A percentile compares a stretch with the other conserved stretches of the same genome.
These are phyloP conservation scores for Spathaspora jeffriesii DNA, from an alignment of 1,139 yeast genomes.

Conservation along the genomic window DNA sequence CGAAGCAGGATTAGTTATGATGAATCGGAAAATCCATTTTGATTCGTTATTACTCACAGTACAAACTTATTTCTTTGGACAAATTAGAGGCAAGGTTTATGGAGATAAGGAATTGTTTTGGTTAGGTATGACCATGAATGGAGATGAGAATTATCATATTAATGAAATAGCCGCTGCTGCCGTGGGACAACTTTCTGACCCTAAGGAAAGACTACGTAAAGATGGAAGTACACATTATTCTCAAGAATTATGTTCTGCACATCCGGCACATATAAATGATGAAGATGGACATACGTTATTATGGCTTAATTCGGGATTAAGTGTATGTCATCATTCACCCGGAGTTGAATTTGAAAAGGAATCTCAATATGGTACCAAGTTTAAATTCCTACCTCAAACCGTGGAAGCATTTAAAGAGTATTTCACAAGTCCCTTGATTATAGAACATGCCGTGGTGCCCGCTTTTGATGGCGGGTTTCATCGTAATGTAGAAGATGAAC, in stretches of 20 bases:
- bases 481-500: conserved; percentile 27
- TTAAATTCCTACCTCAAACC: conserved; percentile 17
- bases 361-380: conserved; percentile 17
- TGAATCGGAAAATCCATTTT: conserved; percentile 28
- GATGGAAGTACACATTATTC: conserved; percentile 18
- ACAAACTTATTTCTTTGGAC: conserved; percentile 23
- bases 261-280: conserved; percentile 40
- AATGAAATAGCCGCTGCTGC: conserved; percentile 27
- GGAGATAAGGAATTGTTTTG: conserved; percentile 36
- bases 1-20: conserved; percentile 31
- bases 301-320: conserved; percentile 24
- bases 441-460: conserved; percentile 28
- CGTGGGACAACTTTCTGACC: conserved; percentile 25
- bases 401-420: conserved; percentile 17
- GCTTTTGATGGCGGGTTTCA: conserved; percentile 10
- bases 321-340: conserved; percentile 24
- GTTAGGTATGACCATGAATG: conserved; percentile 29
- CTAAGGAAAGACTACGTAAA: conserved; percentile 20
- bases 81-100: conserved; percentile 21
- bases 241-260: conserved; percentile 39
- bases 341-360: conserved; percentile 22
- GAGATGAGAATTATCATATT: conserved; percentile 28
- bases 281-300: conserved; percentile 24
- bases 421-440: conserved; percentile 20
- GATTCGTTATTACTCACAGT: conserved; percentile 25